Percentiles rank a stretch among this genome's conserved stretches.
phyloP scores from a whole-genome alignment of 1,284 basidiomycete genomes.

The Rhodotorula sp. region DNA sequence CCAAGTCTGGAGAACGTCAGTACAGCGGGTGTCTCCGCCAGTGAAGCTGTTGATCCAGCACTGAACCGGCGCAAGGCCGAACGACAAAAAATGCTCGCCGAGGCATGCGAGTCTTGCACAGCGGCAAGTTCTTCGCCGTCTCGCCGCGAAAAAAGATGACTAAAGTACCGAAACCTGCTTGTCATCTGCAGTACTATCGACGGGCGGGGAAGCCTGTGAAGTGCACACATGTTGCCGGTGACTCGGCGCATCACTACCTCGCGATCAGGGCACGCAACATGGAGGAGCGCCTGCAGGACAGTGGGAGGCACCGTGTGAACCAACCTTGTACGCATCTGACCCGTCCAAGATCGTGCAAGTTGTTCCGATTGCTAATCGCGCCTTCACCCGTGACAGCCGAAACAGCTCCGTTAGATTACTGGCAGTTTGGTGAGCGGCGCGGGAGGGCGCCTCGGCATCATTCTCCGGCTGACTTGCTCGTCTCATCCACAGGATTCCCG shows the following conservation, averaged over 20 bases:
- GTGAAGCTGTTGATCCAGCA: conserved; percentile 54
- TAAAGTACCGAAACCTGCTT: conserved; percentile 1
- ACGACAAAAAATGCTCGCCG: conserved; percentile 66
- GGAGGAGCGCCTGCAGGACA: conserved; percentile 17
- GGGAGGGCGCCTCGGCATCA: no score
- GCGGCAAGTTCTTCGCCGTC: conserved; percentile 57
- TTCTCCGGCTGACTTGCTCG: background rate
- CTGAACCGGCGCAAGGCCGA: conserved; percentile 65
- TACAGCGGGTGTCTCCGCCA: no score
- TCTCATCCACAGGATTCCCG: conserved; percentile 63
- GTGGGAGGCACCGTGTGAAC: conserved; percentile 22
- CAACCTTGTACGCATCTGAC: conserved; percentile 17
- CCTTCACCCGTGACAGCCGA: conserved; percentile 59
- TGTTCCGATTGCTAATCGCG: no score
- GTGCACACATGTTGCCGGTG: conserved; percentile 19
- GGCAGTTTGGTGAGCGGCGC: conserved; percentile 51
- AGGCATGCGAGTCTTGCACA: conserved; percentile 78
- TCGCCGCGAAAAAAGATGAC: background rate
- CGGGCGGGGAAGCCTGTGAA: conserved; percentile 56
- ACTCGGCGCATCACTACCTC: conserved; percentile 1
- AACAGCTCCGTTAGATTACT: conserved; percentile 78
- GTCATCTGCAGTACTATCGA: conserved; percentile 66
- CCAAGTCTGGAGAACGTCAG: no score
- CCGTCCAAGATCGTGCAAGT: no score
- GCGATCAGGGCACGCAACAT: conserved; percentile 9